Evolutionary conservation across 1,284 basidiomycete species (phyloP), one percentile per base, ranked within the genome.

Genomic region (Cutaneotrichosporon cutaneum): DNA sequence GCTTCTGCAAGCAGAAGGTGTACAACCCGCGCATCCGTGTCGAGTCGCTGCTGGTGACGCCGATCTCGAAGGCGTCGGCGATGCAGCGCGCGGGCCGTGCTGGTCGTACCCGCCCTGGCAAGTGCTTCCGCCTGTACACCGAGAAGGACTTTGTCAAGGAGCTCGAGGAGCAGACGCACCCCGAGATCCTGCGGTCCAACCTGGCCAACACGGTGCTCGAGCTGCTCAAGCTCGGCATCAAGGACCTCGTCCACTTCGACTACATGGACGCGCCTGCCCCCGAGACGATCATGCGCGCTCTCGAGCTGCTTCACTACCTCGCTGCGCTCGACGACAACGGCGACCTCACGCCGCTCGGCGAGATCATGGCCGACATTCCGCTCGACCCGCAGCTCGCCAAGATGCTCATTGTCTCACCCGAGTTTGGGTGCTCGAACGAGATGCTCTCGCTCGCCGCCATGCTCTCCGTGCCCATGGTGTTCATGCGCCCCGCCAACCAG

Each of bases 241-340:
- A 91, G 87, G 92, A 94, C 83, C 83, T 95, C 50, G 92, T 96
- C 1, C 83, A 84, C 64, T 96, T 96, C 71, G 95, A 98, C 79
- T 98, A 96, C 73, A 92, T 99, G 84, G 93, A 96, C 78, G 90
- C 92, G 0, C 94, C 94, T 0, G 95, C 96, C 5, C 95, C 95
- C 4, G 96, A 99, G 77, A 97, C 94, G 3, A 86, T 99, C 60
- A 98, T 99, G 94, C 88, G 96, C 62, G 96, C 95, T 3, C 82
- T 99, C 56, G 96, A 99, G 79, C 81, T 98, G 59, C 83, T 99
- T 58, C 96, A 98, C 75, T 96, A 90, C 79, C 84, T 99, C 30
- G 87, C 88, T 4, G 95, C 94, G 0, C 83, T 99, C 64, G 93
- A 99, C 74, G 94, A 99, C 70, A 92, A 97, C 6, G 95, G 96